phyloP scores from a whole-genome alignment of 345 rosid genomes.

The Punica granatum region DNA sequence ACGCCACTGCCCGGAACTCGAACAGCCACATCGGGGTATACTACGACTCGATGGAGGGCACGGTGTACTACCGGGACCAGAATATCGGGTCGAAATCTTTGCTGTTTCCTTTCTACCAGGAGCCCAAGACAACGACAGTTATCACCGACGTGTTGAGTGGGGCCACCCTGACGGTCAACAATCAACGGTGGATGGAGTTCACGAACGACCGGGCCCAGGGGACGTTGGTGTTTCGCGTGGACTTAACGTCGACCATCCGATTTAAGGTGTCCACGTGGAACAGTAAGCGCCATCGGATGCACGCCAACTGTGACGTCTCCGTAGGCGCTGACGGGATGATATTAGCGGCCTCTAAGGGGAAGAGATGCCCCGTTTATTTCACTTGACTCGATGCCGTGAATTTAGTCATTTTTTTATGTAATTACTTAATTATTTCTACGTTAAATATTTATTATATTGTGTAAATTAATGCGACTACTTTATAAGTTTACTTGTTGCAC shows the following conservation, averaged over 20 bases:
- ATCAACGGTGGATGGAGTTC: conserved; percentile 56
- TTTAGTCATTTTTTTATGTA: neutral
- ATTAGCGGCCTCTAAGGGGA: conserved; percentile 33
- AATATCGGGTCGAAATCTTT: conserved; percentile 42
- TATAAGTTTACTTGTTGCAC: too few relatives aligned
- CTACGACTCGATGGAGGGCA: conserved; percentile 44
- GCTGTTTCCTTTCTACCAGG: conserved; percentile 41
- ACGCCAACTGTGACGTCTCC: conserved; percentile 41
- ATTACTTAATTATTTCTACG: too few relatives aligned
- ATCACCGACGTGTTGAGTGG: conserved; percentile 42
- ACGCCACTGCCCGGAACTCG: conserved; percentile 60
- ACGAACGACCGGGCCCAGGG: conserved; percentile 48
- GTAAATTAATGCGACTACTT: too few relatives aligned
- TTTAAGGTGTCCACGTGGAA: conserved; percentile 71
- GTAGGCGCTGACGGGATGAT: conserved; percentile 68
- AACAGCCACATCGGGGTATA: conserved; percentile 55
- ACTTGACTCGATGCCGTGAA: conserved; percentile 23
- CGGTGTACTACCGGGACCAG: conserved; percentile 56
- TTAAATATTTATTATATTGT: too few relatives aligned
- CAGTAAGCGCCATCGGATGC: conserved; percentile 54
- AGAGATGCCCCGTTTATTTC: conserved; percentile 74
- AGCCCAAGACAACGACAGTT: conserved; percentile 58
- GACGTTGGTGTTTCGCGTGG: conserved; percentile 49
- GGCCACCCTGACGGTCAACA: conserved; percentile 44
- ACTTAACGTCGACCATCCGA: conserved; percentile 38